A percentile compares a stretch with the other conserved stretches of the same genome.
phyloP scores from a whole-genome alignment of 345 rosid genomes.

The Tarenaya hassleriana region DNA sequence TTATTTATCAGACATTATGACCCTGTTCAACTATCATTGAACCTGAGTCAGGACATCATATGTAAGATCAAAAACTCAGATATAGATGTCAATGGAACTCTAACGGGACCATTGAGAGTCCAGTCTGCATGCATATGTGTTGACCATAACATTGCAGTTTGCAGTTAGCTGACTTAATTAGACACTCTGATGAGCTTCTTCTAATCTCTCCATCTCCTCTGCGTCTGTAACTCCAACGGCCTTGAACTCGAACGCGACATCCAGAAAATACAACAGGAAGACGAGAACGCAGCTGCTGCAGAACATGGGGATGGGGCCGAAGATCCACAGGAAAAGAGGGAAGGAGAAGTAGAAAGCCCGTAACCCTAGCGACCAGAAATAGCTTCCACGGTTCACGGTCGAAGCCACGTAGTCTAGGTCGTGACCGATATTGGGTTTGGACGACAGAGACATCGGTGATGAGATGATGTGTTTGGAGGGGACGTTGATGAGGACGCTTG shows the following conservation, averaged over 20 bases:
- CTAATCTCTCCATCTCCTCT: conserved; percentile 25
- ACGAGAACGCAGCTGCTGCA: conserved; percentile 51
- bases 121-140: too few species aligned
- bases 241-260: conserved; percentile 44
- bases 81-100: too few species aligned
- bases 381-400: conserved; percentile 70
- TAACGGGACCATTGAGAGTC: too few species aligned
- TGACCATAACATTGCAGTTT: too few species aligned
- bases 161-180: too few species aligned
- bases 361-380: conserved; percentile 87
- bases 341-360: conserved; percentile 85
- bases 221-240: conserved; percentile 30
- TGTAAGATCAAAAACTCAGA: too few species aligned
- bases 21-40: conserved; percentile 30
- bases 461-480: conserved; percentile 52
- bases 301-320: conserved; percentile 81
- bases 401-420: conserved; percentile 54
- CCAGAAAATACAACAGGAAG: conserved; percentile 56
- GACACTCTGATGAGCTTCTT: conserved; percentile 17
- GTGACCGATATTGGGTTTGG: conserved; percentile 17
- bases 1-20: neutral
- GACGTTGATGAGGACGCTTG: conserved; percentile 75
- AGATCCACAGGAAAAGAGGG: conserved; percentile 83
- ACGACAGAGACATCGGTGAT: neutral
- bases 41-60: conserved; percentile 23